Percentiles rank a stretch among this genome's conserved stretches.
These are phyloP conservation scores for Eucalyptus microcorys DNA, from an alignment of 345 rosid genomes.

Conservation along the genomic window DNA sequence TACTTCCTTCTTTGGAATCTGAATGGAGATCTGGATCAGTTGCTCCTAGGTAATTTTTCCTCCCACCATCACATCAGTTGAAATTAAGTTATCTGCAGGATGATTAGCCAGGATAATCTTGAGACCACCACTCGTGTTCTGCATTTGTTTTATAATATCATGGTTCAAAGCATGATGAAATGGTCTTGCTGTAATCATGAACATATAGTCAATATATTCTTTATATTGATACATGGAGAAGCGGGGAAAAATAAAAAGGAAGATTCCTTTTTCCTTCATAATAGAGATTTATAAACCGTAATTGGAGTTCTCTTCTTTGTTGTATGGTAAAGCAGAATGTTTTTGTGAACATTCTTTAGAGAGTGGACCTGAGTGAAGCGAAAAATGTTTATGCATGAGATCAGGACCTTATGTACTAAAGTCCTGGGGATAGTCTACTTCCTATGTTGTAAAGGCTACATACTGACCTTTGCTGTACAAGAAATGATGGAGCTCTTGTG, in stretches of 20 bases:
- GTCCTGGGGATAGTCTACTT: background rate
- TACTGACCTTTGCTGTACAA: background rate
- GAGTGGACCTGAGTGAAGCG: background rate
- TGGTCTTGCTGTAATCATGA: background rate
- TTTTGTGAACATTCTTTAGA: background rate
- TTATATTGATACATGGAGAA: background rate
- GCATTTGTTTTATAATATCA: background rate
- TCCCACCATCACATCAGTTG: background rate
- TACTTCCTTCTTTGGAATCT: constrained; percentile 70
- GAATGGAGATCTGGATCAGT: constrained; percentile 81
- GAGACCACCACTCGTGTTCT: background rate
- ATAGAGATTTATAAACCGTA: background rate
- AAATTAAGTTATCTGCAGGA: background rate
- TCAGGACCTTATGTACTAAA: background rate
- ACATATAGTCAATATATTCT: background rate
- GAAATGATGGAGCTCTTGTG: background rate
- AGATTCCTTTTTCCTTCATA: background rate
- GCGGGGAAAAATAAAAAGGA: background rate
- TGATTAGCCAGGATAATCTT: background rate
- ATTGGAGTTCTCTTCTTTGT: background rate
- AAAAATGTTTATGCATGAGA: background rate
- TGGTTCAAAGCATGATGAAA: background rate
- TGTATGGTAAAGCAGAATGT: background rate
- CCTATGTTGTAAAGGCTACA: background rate
- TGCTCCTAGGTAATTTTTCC: constrained; percentile 54